Base-by-base conservation (phyloP, 2,329 filamentous ascomycete species). In the Alternaria rosae region DNA sequence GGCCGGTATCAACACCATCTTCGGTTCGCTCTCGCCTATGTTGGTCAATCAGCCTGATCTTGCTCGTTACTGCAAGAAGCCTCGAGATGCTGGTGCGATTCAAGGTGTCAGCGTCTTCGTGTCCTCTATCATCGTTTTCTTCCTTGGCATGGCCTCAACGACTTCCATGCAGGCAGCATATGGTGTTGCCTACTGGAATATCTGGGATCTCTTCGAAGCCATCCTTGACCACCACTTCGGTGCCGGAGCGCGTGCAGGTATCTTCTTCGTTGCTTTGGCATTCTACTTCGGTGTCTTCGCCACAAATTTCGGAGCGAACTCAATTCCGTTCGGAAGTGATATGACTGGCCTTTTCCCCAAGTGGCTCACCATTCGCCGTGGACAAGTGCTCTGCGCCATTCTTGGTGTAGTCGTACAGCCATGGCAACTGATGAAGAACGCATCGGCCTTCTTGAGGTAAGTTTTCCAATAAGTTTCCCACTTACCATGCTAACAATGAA, bases 161-260 rank as follows among this genome's bases (percentile, higher is more conserved):
- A 69, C 62, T 11, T 77, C 78, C 2, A 79, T 80, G 17, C 72
- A 77, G 3, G 64, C 70, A 2, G 74, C 69, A 5, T 76, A 76
- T 35, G 80, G 81, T 5, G 74, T 76, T 6, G 76, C 76, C 4
- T 80, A 81, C 65, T 83, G 81, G 82, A 83, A 83, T 54, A 69
- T 80, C 2, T 83, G 81, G 81, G 81, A 83, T 64, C 74, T 83
- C n/a, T 79, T 80, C 54, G 70, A 80, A 77, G 42, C 74, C 77
- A 80, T 83, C 8, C 74, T 83, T 6, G 77, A 79, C 17, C 73
- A 76, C 25, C 79, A 79, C 65, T 82, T 79, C 72, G 70, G 70
- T 2, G 73, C 81, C 0, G 73, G 70, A 6, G 76, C 79, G 6
- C 76, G 81, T 6, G 78, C 79, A 9, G 76, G 75, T 3, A 71